A percentile compares a stretch with the other conserved stretches of the same genome.
phyloP scores from a whole-genome alignment of 2,329 filamentous ascomycete species.

The Tolypocladium ovalisporum region DNA sequence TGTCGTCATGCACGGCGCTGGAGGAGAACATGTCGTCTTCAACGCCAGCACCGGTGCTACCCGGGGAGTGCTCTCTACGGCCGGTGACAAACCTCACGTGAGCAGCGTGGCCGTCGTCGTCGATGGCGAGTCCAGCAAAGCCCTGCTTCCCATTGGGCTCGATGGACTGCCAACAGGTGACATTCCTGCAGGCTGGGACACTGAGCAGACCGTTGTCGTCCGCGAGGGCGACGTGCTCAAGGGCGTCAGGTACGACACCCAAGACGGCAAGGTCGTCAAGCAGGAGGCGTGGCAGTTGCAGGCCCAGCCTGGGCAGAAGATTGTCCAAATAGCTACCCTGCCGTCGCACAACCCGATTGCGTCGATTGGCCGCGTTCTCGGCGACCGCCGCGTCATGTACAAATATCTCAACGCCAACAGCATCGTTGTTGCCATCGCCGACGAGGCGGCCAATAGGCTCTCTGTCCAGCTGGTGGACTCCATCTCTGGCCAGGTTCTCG shows the following conservation, averaged over 20 bases:
- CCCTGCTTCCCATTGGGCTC: constrained; percentile 40
- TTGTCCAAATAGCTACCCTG: constrained; percentile 57
- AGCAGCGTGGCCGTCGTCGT: constrained; percentile 38
- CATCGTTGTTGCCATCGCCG: constrained; percentile 60
- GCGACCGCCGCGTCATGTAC: constrained; percentile 87
- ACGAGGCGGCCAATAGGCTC: constrained; percentile 46
- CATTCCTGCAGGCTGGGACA: constrained; percentile 32
- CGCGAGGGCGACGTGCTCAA: constrained; percentile 38
- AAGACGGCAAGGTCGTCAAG: constrained; percentile 29
- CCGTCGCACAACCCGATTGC: constrained; percentile 77
- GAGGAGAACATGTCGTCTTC: constrained; percentile 51
- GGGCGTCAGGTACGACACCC: constrained; percentile 40
- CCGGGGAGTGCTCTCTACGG: constrained; percentile 24
- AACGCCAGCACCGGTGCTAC: constrained; percentile 41
- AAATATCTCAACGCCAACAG: constrained; percentile 92
- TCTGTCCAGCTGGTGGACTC: constrained; percentile 76
- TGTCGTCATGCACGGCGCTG: constrained; percentile 46
- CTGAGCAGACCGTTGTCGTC: constrained; percentile 44
- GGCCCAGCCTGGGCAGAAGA: constrained; percentile 52
- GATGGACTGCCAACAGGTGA: constrained; percentile 35
- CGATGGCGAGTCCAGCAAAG: constrained; percentile 39
- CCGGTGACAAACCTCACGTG: constrained; percentile 6
- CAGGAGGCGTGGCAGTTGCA: constrained; percentile 63
- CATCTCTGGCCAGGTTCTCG: constrained; percentile 70
- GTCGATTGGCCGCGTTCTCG: constrained; percentile 88